Conservation (phyloP, 169 alveolate species). For the Plasmodium cynomolgi region DNA sequence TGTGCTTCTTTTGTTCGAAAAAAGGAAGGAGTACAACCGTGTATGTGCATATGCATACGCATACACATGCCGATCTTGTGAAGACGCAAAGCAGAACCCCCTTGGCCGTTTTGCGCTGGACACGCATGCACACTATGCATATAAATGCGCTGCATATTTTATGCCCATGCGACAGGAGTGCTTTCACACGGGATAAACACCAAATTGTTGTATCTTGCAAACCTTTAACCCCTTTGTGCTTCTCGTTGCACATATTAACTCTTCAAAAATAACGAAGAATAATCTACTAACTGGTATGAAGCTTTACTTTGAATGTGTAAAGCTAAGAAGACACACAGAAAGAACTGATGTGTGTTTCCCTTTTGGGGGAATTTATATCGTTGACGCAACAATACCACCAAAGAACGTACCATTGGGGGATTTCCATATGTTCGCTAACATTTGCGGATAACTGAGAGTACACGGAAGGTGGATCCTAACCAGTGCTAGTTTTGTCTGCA, state of each 20-base stretch:
- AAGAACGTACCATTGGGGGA: neutral
- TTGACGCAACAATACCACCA: neutral
- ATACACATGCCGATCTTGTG: neutral
- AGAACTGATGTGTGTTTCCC: neutral
- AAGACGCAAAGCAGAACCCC: neutral
- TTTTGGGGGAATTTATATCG: neutral
- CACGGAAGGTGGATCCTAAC: neutral
- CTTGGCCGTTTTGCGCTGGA: neutral
- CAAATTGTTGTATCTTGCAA: neutral
- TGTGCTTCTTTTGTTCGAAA: neutral
- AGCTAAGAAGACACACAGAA: neutral
- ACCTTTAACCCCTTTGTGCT: neutral
- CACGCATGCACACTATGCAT: neutral
- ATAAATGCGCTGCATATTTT: neutral
- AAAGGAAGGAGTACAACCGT: neutral
- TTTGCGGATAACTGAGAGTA: neutral
- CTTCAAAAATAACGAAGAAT: neutral
- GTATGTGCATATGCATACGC: neutral
- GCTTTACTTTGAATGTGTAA: neutral
- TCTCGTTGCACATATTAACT: neutral
- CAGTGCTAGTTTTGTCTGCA: neutral
- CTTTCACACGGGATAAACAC: neutral
- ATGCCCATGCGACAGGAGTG: neutral
- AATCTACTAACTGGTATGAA: neutral
- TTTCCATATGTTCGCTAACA: neutral